These are phyloP conservation scores for Gynochthodes officinalis DNA, from an alignment of 257 asterid species.

Conservation along the genomic window DNA sequence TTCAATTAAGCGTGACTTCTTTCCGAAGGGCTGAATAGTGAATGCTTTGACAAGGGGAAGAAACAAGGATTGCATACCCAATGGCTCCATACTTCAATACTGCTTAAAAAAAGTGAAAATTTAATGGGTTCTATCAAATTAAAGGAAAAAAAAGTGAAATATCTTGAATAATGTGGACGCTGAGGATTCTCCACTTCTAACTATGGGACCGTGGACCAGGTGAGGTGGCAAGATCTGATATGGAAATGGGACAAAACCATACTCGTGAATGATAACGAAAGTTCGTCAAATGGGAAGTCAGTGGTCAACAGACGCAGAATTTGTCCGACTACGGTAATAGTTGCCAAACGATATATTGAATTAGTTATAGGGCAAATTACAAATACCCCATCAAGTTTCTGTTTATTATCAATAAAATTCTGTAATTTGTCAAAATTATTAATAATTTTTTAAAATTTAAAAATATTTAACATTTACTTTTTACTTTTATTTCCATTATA, in stretches of 20 bases:
- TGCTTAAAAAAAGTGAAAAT: background rate
- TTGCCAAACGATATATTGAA: no score
- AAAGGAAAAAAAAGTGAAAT: background rate
- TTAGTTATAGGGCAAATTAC: no score
- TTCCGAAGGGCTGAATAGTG: background rate
- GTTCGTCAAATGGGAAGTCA: background rate
- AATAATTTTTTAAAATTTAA: no score
- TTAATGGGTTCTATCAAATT: background rate
- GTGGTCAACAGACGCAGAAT: background rate
- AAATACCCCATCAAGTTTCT: no score
- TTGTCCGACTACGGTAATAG: slow-evolving; percentile 3
- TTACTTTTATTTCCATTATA: no score
- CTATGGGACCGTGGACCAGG: background rate
- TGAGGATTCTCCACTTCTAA: background rate
- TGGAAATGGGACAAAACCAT: background rate
- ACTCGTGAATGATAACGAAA: slow-evolving; percentile 17
- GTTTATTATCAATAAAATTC: no score
- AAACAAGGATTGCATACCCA: slow-evolving; percentile 21
- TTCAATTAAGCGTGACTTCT: background rate
- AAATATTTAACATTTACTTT: no score
- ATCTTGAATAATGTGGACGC: background rate
- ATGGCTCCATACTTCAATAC: slow-evolving; percentile 10
- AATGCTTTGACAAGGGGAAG: slow-evolving; percentile 16
- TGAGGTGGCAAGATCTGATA: background rate
- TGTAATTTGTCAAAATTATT: no score